Evolutionary conservation across 129 eudicot genomes (phyloP), one percentile per base, ranked within the genome.

Genomic region (Solidago caesia): DNA sequence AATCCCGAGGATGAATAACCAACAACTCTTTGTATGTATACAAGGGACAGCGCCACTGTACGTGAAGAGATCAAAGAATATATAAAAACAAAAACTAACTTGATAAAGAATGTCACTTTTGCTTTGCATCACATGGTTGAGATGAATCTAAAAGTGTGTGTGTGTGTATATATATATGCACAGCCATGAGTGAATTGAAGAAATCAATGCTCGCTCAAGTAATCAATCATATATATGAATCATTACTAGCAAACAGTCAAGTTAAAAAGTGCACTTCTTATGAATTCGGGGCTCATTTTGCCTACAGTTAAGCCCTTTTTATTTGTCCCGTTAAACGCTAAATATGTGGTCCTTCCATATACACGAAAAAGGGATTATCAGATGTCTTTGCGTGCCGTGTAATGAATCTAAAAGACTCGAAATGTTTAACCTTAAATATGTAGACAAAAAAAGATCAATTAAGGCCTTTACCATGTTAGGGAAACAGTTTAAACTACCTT

Each of bases 1-100:
- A 66, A 79, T 79, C 82, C 82, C 78, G 68, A 79, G 71, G 65
- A 64, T 27, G 43, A 55, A 64, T 52, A 39, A 74, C 39, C 39
- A 33, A 14, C 13, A 51, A 44, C 51, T 67, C 66, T 16, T 21
- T 57, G 21, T 21, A 5, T 68, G 58, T 60, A 70, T 62, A 70
- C 47, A 78, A 70, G 71, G 45, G 53, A 61, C 49, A 33, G 39
- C 3, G 39, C 39, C 39, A 33, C 39, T 44, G 29, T 0, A 29
- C 27, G 56, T 42, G 45, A 11, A 60, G 56, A 21, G 21, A 21
- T 21, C 21, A 0, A 70, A 70, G 60, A 51, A 72, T 33, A 33
- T 33, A 21, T 21, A 21, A 21, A 33, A 33, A 33, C 65, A 65
- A 61, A 77, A 27, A 63, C 64, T 62, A 70, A 55, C 62, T 72